Evolutionary conservation across 768 basidiomycete species (phyloP), one percentile per base, ranked within the genome.

Genomic region (Cystofilobasidium macerans): DNA sequence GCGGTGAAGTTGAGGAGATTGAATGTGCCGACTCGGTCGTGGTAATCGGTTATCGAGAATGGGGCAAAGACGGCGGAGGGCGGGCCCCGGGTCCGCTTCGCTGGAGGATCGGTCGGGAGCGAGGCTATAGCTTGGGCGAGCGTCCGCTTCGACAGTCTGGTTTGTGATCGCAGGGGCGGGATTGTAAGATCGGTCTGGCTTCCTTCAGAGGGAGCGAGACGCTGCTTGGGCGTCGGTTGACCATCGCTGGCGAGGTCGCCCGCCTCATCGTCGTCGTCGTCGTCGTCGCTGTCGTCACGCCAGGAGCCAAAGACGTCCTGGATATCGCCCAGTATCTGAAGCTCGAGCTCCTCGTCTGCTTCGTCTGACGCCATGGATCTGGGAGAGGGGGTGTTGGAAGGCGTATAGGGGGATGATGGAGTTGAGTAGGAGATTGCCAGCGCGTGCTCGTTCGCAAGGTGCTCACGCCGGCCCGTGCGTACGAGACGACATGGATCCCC

Each of bases 1-100:
- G 51, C 26, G 14, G 51, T 4, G 51, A 54, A 54, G 28, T 54
- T 54, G 26, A 54, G 51, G 28, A 54, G 51, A 30, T 54, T 54
- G 51, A 54, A 54, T 30, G 51, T 12, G 11, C 14, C 26, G 14
- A 54, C 3, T 26, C 51, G 51, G 14, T 54, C 28, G 51, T 30
- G 51, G 28, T 54, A 54, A 30, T 54, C 51, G 26, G 26, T 12
- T 30, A 12, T 3, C 5, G 51, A 54, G 51, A 54, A 54, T 26
- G 51, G 51, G 12, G 51, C 26, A 30, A 54, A 54, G 18, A 20
- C 16, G 28, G 51, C 26, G 7, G 51, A 54, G 3, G 30, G 51
- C 4, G 11, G 28, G 26, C 51, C 51, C 28, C 16, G 8, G 14
- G 12, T 16, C 2, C 51, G 51, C 18, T 54, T 54, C 7, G 30